A percentile compares a stretch with the other conserved stretches of the same genome.
These are phyloP conservation scores for Alternaria gansuensis DNA, from an alignment of 2,329 filamentous ascomycete genomes.

Conservation along the genomic window DNA sequence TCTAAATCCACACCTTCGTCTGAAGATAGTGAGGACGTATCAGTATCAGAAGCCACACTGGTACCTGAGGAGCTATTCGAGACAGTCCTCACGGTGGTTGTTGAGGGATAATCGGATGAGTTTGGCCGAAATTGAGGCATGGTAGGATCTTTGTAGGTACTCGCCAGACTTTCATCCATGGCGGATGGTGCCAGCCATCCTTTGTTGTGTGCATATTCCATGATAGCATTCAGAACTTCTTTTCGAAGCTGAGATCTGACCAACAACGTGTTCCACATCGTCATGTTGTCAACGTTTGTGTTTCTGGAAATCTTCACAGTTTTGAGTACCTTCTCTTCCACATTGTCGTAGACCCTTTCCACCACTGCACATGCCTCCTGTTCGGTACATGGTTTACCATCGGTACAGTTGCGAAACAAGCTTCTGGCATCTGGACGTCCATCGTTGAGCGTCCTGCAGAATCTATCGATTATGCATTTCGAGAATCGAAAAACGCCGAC, in stretches of 20 bases:
- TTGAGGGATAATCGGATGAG: conserved; percentile 32
- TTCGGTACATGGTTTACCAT: conserved; percentile 12
- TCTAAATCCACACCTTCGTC: neutral
- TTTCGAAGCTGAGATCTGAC: conserved; percentile 32
- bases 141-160: conserved; percentile 63
- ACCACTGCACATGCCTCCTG: conserved; percentile 20
- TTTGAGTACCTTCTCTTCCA: conserved; percentile 31
- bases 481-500: conserved; percentile 42
- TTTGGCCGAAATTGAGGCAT: conserved; percentile 75
- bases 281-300: conserved; percentile 23
- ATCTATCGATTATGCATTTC: conserved; percentile 36
- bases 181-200: conserved; percentile 30
- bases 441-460: conserved; percentile 27
- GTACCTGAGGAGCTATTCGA: conserved; percentile 8
- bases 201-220: conserved; percentile 21
- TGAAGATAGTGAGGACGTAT: conserved; percentile 9
- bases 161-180: neutral
- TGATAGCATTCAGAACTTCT: conserved; percentile 32
- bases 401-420: conserved; percentile 20
- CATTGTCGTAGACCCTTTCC: conserved; percentile 20
- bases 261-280: conserved; percentile 40
- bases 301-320: conserved; percentile 19
- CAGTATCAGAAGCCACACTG: conserved; percentile 11
- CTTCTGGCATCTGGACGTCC: conserved; percentile 9
- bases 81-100: neutral